phyloP scores from a whole-genome alignment of 257 asterid species.

The Coffea eugenioides region DNA sequence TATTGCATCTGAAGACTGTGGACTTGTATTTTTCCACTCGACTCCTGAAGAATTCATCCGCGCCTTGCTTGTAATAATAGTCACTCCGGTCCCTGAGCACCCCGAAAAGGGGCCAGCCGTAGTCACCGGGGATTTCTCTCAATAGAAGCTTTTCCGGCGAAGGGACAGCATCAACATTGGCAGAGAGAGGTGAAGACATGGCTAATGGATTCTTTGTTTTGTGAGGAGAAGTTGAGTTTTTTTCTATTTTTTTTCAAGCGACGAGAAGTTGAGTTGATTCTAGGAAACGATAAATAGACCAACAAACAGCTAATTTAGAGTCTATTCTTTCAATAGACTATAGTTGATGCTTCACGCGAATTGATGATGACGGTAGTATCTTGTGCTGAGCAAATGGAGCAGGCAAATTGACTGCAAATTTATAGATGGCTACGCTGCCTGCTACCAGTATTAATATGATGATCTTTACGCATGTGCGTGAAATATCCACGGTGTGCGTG shows the following conservation, averaged over 20 bases:
- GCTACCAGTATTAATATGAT: no score
- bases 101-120: conserved; percentile 47
- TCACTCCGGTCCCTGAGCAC: conserved; percentile 45
- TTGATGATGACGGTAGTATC: background rate
- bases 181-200: conserved; percentile 6
- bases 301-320: background rate
- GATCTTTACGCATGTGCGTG: no score
- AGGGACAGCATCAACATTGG: background rate
- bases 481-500: no score
- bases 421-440: no score
- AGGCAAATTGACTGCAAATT: no score
- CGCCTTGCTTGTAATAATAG: conserved; percentile 44
- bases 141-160: conserved; percentile 28
- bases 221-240: background rate
- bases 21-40: conserved; percentile 46
- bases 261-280: background rate
- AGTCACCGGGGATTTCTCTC: conserved; percentile 50
- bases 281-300: background rate
- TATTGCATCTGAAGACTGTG: conserved; percentile 43
- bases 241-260: no score
- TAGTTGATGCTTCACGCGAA: background rate
- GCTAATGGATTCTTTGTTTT: conserved; percentile 12
- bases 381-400: background rate
- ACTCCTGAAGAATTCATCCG: conserved; percentile 40
- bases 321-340: no score